Evolutionary conservation across 2,329 filamentous ascomycete species (phyloP).

Genomic region (Fusarium sambucinum): DNA sequence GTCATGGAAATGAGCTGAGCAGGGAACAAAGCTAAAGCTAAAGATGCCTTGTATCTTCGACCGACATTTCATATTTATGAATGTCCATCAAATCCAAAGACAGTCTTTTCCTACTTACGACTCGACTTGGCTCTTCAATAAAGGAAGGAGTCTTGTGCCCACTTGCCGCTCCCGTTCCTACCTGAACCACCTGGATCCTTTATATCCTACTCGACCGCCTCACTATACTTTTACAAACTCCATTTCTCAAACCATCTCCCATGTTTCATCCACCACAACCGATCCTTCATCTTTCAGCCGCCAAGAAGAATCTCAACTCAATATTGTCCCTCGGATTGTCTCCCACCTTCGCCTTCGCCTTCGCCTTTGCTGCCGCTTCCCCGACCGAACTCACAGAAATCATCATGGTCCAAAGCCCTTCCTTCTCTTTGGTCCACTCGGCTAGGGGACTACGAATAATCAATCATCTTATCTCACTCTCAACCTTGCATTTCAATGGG

Average conservation of each 20-base stretch:
- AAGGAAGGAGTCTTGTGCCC: slow-evolving; percentile 17
- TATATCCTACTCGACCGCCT: neutral
- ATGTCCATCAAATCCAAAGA: neutral
- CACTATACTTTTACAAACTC: neutral
- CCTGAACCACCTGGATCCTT: neutral
- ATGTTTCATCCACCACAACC: neutral
- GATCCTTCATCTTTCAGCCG: neutral
- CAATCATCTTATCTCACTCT: slow-evolving; percentile 8
- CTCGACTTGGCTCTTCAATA: neutral
- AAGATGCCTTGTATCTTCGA: neutral
- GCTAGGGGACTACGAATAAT: neutral
- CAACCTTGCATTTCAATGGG: slow-evolving; percentile 39
- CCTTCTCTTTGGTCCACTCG: slow-evolving; percentile 3
- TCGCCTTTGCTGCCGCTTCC: neutral
- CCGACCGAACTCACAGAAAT: neutral
- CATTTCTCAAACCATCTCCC: neutral
- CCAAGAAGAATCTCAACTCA: neutral
- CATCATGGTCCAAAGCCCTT: neutral
- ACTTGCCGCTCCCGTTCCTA: slow-evolving; percentile 16
- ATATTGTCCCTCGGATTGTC: neutral
- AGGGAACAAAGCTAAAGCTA: slow-evolving; percentile 2
- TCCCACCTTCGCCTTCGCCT: neutral
- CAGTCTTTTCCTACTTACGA: neutral
- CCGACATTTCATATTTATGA: slow-evolving; percentile 14
- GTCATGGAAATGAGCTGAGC: slow-evolving; percentile 14